A percentile compares a stretch with the other conserved stretches of the same genome.
phyloP scores from a whole-genome alignment of 306 rosid species.

The Cicer judaicum region DNA sequence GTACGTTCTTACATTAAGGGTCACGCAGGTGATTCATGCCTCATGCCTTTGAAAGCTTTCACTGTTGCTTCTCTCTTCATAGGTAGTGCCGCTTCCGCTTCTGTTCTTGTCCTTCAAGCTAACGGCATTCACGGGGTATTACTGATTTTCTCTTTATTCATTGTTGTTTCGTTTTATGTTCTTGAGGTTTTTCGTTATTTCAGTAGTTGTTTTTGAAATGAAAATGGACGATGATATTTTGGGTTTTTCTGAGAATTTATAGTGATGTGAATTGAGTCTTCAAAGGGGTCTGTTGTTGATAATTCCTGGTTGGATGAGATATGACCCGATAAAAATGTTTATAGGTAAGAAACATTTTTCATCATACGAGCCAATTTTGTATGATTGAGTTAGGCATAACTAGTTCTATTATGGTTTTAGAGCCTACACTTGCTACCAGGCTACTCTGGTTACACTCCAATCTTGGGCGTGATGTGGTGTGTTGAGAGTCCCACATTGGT shows the following conservation, averaged over 20 bases:
- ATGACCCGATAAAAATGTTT: too few relatives aligned
- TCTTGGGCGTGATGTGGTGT: too few relatives aligned
- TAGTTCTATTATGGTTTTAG: too few relatives aligned
- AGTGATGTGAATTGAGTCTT: not conserved
- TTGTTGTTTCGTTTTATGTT: not conserved
- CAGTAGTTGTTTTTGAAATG: not conserved
- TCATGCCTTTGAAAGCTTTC: conserved; percentile 85
- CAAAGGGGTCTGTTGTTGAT: not conserved
- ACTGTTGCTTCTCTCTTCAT: conserved; percentile 87
- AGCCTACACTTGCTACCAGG: too few relatives aligned
- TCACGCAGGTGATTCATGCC: conserved; percentile 52
- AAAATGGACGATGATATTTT: not conserved
- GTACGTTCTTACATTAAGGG: conserved; percentile 56
- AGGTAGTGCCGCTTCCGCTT: conserved; percentile 69
- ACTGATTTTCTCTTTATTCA: not conserved
- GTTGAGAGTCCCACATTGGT: too few relatives aligned
- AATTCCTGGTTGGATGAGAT: too few relatives aligned
- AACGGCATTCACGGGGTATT: conserved; percentile 71
- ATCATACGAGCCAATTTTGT: too few relatives aligned
- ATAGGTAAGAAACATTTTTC: too few relatives aligned
- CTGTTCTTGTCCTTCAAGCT: conserved; percentile 58
- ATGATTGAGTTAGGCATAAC: too few relatives aligned
- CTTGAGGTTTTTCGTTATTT: too few relatives aligned
- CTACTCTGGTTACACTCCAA: too few relatives aligned
- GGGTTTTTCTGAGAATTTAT: not conserved